Base-by-base conservation (phyloP, 164 flowering plant genomes). In the Vitis amurensis region DNA sequence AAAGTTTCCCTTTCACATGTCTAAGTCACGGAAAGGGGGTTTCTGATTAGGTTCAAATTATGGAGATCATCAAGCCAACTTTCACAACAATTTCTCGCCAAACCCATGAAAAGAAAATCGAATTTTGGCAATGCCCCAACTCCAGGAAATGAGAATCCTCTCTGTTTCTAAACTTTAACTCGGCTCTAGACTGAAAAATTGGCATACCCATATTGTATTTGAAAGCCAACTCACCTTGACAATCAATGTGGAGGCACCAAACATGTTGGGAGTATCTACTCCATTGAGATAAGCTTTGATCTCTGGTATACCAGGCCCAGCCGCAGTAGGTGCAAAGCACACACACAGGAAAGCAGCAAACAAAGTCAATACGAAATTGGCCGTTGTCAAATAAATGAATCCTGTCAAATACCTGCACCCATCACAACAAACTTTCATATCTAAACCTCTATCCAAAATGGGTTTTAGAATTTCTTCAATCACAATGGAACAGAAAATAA, bases 281-380 rank as follows among this genome's bases (percentile, higher is more conserved):
- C 98, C 98, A 80, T 94, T 94, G 53, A 94, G 90, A 79, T 94
- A 93, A 58, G 98, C 98, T 82, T 93, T 93, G 75, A 94, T 86
- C 73, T 94, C 98, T 8, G 98, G 98, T 58, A 94, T 91, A 13
- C 97, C 97, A 17, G 98, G 91, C n/a, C 98, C 98, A 48, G 98
- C 98, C 1, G 98, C 98, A 1, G 98, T 86, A 0, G 98, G 98
- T 2, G 98, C 98, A 66, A 92, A 85, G 14, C 67, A 79, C 31
- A 87, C 97, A 59, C 89, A 84, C 2, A 92, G 87, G 27, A 82
- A 59, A 14, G 97, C 80, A 55, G 97, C 98, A 17, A 83, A 67
- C 71, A 76, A 1, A 3, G 98, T 84, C 59, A 94, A 76, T 5
- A 77, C 59, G 47, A 94, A 74, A 77, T 94, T 94, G 11, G 76